Percentiles rank a stretch among this genome's conserved stretches.
These are phyloP conservation scores for Mentha longifolia DNA, from an alignment of 257 asterid species.

Conservation along the genomic window DNA sequence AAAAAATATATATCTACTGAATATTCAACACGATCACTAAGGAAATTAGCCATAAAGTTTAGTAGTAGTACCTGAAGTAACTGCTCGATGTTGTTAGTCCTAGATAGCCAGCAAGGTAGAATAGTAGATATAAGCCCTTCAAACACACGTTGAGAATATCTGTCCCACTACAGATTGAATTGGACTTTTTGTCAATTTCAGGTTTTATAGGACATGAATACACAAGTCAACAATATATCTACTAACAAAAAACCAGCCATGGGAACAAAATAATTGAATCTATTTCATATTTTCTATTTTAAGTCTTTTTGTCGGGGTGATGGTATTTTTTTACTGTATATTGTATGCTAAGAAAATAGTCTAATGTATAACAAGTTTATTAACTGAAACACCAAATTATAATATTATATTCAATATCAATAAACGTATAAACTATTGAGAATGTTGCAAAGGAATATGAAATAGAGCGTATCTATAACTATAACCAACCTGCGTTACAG, in stretches of 20 bases:
- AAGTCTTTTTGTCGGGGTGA: not conserved
- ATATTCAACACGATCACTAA: not conserved
- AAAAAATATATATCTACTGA: conserved; percentile 19
- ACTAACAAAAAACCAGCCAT: conserved; percentile 14
- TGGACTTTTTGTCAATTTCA: conserved; percentile 25
- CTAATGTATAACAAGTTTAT: conserved; percentile 6
- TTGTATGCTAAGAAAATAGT: not conserved
- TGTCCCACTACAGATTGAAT: conserved; percentile 74
- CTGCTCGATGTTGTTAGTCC: conserved; percentile 55
- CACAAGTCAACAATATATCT: not conserved
- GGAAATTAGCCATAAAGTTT: conserved; percentile 12
- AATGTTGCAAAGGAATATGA: conserved; percentile 10
- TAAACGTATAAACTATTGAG: not conserved
- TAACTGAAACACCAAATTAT: not conserved
- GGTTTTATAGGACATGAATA: conserved; percentile 6
- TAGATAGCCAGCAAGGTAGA: conserved; percentile 86
- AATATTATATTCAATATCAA: not conserved
- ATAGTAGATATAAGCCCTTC: conserved; percentile 88
- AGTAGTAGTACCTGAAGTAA: conserved; percentile 74
- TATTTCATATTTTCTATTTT: not conserved
- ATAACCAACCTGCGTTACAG: conserved; percentile 72
- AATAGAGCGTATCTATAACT: conserved; percentile 25
- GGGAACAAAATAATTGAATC: conserved; percentile 17
- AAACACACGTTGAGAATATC: conserved; percentile 75
- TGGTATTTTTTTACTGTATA: not conserved